Evolutionary conservation across 345 rosid genomes (phyloP).

Genomic region (Raphanus sativus): DNA sequence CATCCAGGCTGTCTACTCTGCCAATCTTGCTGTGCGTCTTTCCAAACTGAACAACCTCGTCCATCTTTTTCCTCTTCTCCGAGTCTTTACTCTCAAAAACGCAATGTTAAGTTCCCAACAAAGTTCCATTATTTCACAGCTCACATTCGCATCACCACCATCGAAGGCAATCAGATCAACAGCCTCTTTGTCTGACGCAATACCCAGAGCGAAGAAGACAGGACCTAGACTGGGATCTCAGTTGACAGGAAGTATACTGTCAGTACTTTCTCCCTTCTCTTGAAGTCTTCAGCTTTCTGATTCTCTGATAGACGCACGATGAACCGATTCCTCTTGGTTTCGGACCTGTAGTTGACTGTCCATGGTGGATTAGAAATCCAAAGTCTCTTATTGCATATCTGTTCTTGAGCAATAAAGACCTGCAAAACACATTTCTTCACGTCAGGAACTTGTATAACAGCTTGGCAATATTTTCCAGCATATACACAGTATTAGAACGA

Average conservation of each 20-base stretch:
- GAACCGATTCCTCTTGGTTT: constrained; percentile 62
- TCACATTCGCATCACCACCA: constrained; percentile 40
- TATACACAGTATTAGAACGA: background rate
- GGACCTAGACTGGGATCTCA: constrained; percentile 74
- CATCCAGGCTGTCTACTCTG: constrained; percentile 82
- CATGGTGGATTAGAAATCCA: constrained; percentile 72
- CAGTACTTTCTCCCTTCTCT: constrained; percentile 67
- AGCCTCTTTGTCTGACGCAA: constrained; percentile 69
- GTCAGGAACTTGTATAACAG: constrained; percentile 14
- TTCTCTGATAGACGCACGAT: constrained; percentile 55
- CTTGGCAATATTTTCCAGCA: background rate
- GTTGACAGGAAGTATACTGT: constrained; percentile 72
- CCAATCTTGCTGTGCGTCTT: constrained; percentile 70
- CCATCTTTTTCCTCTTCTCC: constrained; percentile 60
- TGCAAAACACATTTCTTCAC: constrained; percentile 39
- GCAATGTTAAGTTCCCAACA: background rate
- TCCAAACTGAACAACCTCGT: constrained; percentile 63
- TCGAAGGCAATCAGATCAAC: constrained; percentile 59
- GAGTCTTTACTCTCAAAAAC: constrained; percentile 58
- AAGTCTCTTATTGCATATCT: constrained; percentile 67
- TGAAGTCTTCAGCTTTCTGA: constrained; percentile 46
- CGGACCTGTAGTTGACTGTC: constrained; percentile 68
- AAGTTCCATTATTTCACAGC: background rate
- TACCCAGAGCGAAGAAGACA: constrained; percentile 83
- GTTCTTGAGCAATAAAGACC: constrained; percentile 92